Conservation (phyloP, 2,329 filamentous ascomycete genomes). For the Aspergillus glaucus region DNA sequence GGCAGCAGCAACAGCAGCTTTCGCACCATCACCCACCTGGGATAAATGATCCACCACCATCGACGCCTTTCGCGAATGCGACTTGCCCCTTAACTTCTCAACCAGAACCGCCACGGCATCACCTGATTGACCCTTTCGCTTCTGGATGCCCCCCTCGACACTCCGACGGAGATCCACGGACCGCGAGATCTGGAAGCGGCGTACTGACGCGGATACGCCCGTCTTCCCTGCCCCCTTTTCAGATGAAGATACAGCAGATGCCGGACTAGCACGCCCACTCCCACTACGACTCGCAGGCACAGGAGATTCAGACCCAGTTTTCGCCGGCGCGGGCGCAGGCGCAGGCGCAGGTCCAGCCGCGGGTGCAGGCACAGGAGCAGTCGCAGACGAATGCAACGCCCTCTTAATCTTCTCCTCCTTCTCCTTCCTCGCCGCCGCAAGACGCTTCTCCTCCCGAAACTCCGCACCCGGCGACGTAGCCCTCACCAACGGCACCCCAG, state of each 20-base stretch:
- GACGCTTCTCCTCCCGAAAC: slow-evolving; percentile 28
- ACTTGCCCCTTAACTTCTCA: slow-evolving; percentile 30
- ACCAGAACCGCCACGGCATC: slow-evolving; percentile 32
- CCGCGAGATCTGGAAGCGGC: slow-evolving; percentile 36
- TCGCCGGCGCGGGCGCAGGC: too few relatives aligned
- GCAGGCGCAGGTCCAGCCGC: neutral
- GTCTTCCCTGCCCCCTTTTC: neutral
- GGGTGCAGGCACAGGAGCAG: slow-evolving; percentile 1
- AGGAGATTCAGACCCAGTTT: too few relatives aligned
- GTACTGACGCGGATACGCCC: slow-evolving; percentile 16
- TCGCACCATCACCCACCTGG: slow-evolving; percentile 4
- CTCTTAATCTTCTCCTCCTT: slow-evolving; percentile 23
- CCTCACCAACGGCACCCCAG: slow-evolving; percentile 34
- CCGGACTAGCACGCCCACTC: slow-evolving; percentile 6
- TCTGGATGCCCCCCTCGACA: slow-evolving; percentile 29
- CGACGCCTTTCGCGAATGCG: slow-evolving; percentile 29
- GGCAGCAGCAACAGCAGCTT: slow-evolving; percentile 8
- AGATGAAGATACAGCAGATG: neutral
- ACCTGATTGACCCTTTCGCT: slow-evolving; percentile 23
- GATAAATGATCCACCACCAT: slow-evolving; percentile 22
- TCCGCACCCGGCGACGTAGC: slow-evolving; percentile 39
- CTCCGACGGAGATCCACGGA: slow-evolving; percentile 21
- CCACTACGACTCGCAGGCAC: neutral
- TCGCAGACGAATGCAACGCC: slow-evolving; percentile 18
- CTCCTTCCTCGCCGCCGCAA: slow-evolving; percentile 22